Percentiles rank a stretch among this genome's conserved stretches.
phyloP scores from a whole-genome alignment of 2,329 filamentous ascomycete genomes.

The Exophiala dermatitidis region DNA sequence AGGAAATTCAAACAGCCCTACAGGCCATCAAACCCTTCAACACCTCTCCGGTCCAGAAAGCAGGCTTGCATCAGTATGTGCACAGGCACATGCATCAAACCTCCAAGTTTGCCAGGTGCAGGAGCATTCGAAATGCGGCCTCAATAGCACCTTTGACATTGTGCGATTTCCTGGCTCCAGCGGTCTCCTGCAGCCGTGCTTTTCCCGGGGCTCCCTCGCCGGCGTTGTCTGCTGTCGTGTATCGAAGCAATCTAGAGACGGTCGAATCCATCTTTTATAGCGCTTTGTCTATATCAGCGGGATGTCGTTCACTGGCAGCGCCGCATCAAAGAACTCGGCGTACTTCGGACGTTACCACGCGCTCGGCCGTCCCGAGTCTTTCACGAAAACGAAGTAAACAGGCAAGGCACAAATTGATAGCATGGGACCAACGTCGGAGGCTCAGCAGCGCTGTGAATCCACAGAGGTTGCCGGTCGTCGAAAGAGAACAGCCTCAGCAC shows the following conservation, averaged over 20 bases:
- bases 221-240: slow-evolving; percentile 8
- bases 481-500: background rate
- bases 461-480: background rate
- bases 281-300: slow-evolving; percentile 3
- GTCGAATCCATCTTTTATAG: slow-evolving; percentile 9
- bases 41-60: background rate
- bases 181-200: slow-evolving; percentile 14
- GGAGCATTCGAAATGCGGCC: slow-evolving; percentile 18
- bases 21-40: background rate
- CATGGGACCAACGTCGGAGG: slow-evolving; percentile 1
- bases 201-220: slow-evolving; percentile 16
- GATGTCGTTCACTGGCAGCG: background rate
- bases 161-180: slow-evolving; percentile 23
- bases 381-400: background rate
- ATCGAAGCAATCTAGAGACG: background rate
- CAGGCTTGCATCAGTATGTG: slow-evolving; percentile 12
- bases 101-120: slow-evolving; percentile 18
- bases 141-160: slow-evolving; percentile 17
- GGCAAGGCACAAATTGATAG: background rate
- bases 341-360: background rate
- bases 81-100: slow-evolving; percentile 18
- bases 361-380: background rate
- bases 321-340: background rate
- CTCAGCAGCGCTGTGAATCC: background rate
- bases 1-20: background rate